Percentiles rank a stretch among this genome's conserved stretches.
Evolutionary conservation across 441 rosid species (phyloP).

Genomic region (Erysimum cheiri): DNA sequence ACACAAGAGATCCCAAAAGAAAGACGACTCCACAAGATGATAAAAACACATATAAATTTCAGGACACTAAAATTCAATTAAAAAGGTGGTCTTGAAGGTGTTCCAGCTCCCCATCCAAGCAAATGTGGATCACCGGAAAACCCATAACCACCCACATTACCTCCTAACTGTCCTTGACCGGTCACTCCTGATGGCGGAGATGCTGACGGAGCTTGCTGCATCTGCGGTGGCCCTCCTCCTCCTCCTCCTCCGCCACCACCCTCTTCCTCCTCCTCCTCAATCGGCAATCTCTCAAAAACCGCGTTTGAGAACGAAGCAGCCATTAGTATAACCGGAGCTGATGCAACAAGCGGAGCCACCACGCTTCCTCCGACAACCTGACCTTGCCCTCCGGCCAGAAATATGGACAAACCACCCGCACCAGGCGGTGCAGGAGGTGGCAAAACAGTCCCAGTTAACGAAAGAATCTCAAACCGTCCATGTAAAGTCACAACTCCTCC

Average conservation of each 20-base stretch:
- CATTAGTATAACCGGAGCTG: slow-evolving; percentile 63
- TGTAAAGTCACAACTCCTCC: slow-evolving; percentile 73
- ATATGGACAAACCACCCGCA: slow-evolving; percentile 66
- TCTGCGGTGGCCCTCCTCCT: slow-evolving; percentile 40
- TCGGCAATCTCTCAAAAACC: slow-evolving; percentile 67
- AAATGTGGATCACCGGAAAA: slow-evolving; percentile 59
- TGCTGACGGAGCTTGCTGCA: slow-evolving; percentile 52
- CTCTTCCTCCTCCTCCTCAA: slow-evolving; percentile 56
- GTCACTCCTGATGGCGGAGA: slow-evolving; percentile 73
- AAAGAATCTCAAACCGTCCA: slow-evolving; percentile 83
- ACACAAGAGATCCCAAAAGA: slow-evolving; percentile 40
- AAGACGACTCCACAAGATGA: slow-evolving; percentile 39
- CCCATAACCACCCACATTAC: slow-evolving; percentile 57
- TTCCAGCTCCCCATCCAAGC: slow-evolving; percentile 69
- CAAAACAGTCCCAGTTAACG: slow-evolving; percentile 72
- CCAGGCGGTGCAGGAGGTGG: slow-evolving; percentile 86
- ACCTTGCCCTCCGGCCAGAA: slow-evolving; percentile 67
- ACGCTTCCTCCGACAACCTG: slow-evolving; percentile 73
- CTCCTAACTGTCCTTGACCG: slow-evolving; percentile 56
- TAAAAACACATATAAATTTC: slow-evolving; percentile 39
- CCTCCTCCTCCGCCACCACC: slow-evolving; percentile 34
- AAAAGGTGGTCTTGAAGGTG: slow-evolving; percentile 63
- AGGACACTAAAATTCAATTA: slow-evolving; percentile 33
- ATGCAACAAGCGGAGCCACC: slow-evolving; percentile 59
- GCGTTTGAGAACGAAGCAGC: slow-evolving; percentile 72